Conservation (phyloP, 2,329 filamentous ascomycete species). For the Paraconiothyrium sp. region DNA sequence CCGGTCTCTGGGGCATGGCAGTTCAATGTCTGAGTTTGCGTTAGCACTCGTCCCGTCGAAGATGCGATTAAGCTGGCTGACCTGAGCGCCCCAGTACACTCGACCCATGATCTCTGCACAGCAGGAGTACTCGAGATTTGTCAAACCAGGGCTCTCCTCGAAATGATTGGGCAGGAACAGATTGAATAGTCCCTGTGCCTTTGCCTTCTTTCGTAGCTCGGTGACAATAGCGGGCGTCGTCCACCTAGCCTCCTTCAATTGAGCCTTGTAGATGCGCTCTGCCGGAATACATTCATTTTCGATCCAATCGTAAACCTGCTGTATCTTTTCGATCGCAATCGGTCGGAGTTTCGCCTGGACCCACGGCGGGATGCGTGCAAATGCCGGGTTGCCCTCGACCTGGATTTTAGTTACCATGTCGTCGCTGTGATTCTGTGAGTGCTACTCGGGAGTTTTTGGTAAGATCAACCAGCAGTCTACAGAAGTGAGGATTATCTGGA, state of each 20-base stretch:
- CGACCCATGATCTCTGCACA: slow-evolving; percentile 59
- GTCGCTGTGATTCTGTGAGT: slow-evolving; percentile 1
- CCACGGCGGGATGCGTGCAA: slow-evolving; percentile 53
- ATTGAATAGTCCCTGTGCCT: slow-evolving; percentile 52
- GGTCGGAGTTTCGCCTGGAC: slow-evolving; percentile 62
- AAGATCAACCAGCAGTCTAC: slow-evolving; percentile 12
- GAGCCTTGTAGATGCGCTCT: slow-evolving; percentile 55
- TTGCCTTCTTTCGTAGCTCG: slow-evolving; percentile 55
- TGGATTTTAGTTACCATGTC: slow-evolving; percentile 31
- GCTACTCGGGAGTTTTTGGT: slow-evolving; percentile 21
- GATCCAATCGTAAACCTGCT: slow-evolving; percentile 55
- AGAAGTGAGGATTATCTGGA: slow-evolving; percentile 20
- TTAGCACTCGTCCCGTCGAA: slow-evolving; percentile 5
- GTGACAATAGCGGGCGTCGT: slow-evolving; percentile 54
- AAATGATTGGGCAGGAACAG: slow-evolving; percentile 55
- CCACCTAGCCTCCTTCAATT: slow-evolving; percentile 48
- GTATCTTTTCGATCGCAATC: slow-evolving; percentile 55
- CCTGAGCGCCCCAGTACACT: slow-evolving; percentile 58
- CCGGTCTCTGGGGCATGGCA: slow-evolving; percentile 61
- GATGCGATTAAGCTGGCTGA: slow-evolving; percentile 20
- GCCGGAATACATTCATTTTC: slow-evolving; percentile 57
- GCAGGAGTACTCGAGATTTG: slow-evolving; percentile 58
- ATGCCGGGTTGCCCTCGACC: slow-evolving; percentile 47
- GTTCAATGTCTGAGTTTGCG: slow-evolving; percentile 51
- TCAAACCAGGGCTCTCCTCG: slow-evolving; percentile 55